Percentiles rank a stretch among this genome's conserved stretches.
phyloP scores from a whole-genome alignment of 495 filamentous ascomycete genomes.

The Trichoderma gamsii region DNA sequence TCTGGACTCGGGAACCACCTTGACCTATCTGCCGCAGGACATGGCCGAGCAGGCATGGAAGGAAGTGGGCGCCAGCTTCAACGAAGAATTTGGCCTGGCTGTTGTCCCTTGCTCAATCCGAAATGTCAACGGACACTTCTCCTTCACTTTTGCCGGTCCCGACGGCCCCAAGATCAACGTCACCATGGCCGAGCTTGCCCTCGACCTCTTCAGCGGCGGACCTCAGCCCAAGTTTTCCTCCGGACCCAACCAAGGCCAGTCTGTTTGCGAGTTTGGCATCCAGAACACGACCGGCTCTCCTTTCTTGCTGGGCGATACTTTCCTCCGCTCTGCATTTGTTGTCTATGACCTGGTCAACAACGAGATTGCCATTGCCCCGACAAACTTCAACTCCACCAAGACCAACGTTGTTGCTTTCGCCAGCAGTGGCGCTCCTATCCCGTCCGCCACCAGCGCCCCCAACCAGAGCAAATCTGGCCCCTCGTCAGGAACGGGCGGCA shows the following conservation, averaged over 20 bases:
- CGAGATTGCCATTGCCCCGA: constrained; percentile 77
- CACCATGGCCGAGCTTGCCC: constrained; percentile 67
- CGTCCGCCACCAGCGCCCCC: constrained; percentile 41
- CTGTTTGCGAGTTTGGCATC: constrained; percentile 70
- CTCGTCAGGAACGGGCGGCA: not conserved
- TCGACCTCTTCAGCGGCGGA: constrained; percentile 48
- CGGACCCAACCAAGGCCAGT: constrained; percentile 47
- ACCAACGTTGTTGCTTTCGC: constrained; percentile 49
- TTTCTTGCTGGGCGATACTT: constrained; percentile 86
- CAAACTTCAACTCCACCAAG: constrained; percentile 72
- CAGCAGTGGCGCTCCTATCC: constrained; percentile 43
- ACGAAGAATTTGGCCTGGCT: constrained; percentile 40
- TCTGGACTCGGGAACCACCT: constrained; percentile 83
- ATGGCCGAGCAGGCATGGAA: constrained; percentile 59
- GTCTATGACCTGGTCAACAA: constrained; percentile 92
- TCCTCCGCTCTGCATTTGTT: constrained; percentile 86
- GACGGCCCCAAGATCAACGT: constrained; percentile 62
- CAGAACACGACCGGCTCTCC: constrained; percentile 55
- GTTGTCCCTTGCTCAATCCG: constrained; percentile 67
- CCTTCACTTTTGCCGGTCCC: constrained; percentile 65
- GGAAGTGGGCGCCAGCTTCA: constrained; percentile 59
- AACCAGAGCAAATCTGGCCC: constrained; percentile 31
- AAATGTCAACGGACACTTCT: constrained; percentile 55
- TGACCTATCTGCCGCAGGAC: constrained; percentile 75
- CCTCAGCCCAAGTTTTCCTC: constrained; percentile 37